phyloP scores from a whole-genome alignment of 192 early-diverging fungal genomes.

The Gonapodya prolifera region DNA sequence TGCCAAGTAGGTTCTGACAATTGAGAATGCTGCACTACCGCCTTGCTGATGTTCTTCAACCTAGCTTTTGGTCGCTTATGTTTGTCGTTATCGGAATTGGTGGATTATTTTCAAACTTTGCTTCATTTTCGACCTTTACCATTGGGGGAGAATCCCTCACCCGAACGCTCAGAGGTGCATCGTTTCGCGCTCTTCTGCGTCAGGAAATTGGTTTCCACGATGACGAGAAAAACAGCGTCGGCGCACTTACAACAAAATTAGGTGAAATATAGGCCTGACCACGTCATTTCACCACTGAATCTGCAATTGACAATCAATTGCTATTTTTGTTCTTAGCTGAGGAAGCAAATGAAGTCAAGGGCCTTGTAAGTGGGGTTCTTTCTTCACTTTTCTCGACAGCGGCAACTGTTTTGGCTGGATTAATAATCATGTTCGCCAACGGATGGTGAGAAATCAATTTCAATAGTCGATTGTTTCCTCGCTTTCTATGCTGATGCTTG shows the following conservation, averaged over 20 bases:
- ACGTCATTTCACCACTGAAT: no score
- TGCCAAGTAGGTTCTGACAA: not conserved
- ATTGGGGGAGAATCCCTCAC: constrained; percentile 61
- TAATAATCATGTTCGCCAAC: constrained; percentile 21
- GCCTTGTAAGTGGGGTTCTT: constrained; percentile 23
- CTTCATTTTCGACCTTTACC: constrained; percentile 44
- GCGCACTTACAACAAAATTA: not conserved
- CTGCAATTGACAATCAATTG: no score
- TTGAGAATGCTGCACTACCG: not conserved
- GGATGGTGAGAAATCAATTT: not conserved
- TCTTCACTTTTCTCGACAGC: constrained; percentile 18
- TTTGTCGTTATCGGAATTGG: constrained; percentile 51
- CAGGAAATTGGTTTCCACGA: constrained; percentile 44
- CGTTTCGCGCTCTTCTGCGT: constrained; percentile 29
- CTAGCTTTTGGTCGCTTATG: constrained; percentile 39
- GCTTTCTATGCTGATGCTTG: not conserved
- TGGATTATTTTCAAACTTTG: constrained; percentile 34
- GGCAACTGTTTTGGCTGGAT: constrained; percentile 17
- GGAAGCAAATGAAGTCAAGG: constrained; percentile 18
- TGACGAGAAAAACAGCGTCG: constrained; percentile 36
- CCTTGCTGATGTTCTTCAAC: constrained; percentile 9
- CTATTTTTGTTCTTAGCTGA: no score
- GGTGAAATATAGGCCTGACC: not conserved
- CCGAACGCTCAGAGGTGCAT: constrained; percentile 38
- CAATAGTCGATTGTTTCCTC: not conserved